phyloP scores from a whole-genome alignment of 306 rosid genomes.

The Vigna reflexopilosa region DNA sequence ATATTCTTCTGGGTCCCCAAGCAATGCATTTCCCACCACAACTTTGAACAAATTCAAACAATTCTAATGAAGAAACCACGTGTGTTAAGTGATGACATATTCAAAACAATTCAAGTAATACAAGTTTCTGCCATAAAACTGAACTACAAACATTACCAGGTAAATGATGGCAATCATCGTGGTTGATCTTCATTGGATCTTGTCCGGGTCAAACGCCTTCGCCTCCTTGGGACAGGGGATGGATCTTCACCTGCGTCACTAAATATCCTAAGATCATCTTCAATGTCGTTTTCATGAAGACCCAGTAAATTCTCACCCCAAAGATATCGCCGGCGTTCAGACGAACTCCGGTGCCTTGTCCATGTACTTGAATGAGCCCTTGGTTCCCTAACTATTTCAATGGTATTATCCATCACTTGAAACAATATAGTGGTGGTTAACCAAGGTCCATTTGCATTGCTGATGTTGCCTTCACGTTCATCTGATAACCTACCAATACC shows the following conservation, averaged over 20 bases:
- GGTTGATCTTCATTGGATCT: constrained; percentile 74
- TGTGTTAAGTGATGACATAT: constrained; percentile 49
- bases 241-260: constrained; percentile 59
- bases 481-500: constrained; percentile 58
- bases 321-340: constrained; percentile 70
- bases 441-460: constrained; percentile 66
- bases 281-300: constrained; percentile 53
- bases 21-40: constrained; percentile 42
- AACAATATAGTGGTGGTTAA: constrained; percentile 74
- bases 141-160: constrained; percentile 60
- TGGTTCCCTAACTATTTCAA: constrained; percentile 66
- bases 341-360: constrained; percentile 68
- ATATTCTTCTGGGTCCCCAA: constrained; percentile 33
- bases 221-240: constrained; percentile 78
- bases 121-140: constrained; percentile 37
- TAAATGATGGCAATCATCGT: constrained; percentile 42
- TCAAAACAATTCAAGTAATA: constrained; percentile 44
- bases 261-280: constrained; percentile 52
- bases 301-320: constrained; percentile 93
- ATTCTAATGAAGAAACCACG: constrained; percentile 54
- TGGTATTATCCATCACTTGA: constrained; percentile 78
- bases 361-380: constrained; percentile 75
- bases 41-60: constrained; percentile 44
- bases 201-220: constrained; percentile 67
- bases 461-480: constrained; percentile 58